These are phyloP conservation scores for Debaryomyces maramus DNA, from an alignment of 805 yeast species.

Conservation along the genomic window DNA sequence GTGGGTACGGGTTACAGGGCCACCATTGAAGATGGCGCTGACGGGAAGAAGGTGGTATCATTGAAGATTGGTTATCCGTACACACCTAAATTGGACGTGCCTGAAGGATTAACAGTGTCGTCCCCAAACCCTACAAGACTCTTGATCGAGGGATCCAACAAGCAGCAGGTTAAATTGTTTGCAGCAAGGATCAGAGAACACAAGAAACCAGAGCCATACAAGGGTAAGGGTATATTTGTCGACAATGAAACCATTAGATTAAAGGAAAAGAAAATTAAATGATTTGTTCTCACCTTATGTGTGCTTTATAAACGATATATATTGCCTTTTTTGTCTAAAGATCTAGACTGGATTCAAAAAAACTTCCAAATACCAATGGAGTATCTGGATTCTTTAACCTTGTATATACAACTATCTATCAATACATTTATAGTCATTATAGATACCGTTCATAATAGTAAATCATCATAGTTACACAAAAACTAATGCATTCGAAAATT, in stretches of 20 bases:
- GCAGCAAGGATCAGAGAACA: slow-evolving; percentile 85
- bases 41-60: slow-evolving; percentile 54
- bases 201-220: slow-evolving; percentile 97
- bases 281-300: background rate
- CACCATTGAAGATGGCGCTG: slow-evolving; percentile 55
- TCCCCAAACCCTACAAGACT: slow-evolving; percentile 86
- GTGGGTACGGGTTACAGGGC: slow-evolving; percentile 98
- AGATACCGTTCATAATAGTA: background rate
- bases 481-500: background rate
- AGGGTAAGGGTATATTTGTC: slow-evolving; percentile 95
- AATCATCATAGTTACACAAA: slow-evolving; percentile 6
- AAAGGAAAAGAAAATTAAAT: slow-evolving; percentile 88
- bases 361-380: too few relatives aligned
- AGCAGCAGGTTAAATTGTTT: slow-evolving; percentile 81
- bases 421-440: too few relatives aligned
- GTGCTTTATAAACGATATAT: too few relatives aligned
- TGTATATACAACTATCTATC: too few relatives aligned
- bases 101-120: slow-evolving; percentile 69
- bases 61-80: slow-evolving; percentile 88
- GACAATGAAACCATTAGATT: slow-evolving; percentile 87
- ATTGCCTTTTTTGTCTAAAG: too few relatives aligned
- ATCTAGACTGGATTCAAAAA: too few relatives aligned
- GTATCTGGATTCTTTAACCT: too few relatives aligned
- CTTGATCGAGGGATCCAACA: slow-evolving; percentile 81
- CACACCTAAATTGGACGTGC: slow-evolving; percentile 73